These are phyloP conservation scores for Stagonosporopsis tanaceti DNA, from an alignment of 2,329 filamentous ascomycete species.

Conservation along the genomic window DNA sequence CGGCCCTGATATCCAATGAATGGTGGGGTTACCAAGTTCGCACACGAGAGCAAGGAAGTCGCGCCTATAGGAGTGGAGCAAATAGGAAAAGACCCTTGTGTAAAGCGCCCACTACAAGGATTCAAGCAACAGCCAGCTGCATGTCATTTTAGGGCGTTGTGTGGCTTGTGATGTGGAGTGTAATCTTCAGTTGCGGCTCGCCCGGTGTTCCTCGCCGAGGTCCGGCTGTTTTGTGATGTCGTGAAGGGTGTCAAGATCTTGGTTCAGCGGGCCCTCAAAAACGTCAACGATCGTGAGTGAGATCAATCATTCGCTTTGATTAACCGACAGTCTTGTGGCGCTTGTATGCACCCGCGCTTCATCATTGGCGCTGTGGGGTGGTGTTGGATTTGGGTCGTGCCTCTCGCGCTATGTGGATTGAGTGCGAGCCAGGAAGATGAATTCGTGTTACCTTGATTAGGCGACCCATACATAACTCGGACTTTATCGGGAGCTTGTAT, in stretches of 20 bases:
- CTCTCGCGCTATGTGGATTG: conserved; percentile 16
- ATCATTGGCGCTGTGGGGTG: conserved; percentile 14
- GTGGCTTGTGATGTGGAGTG: conserved; percentile 27
- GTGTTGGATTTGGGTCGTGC: conserved; percentile 9
- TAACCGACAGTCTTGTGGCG: not conserved
- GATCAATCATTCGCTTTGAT: not conserved
- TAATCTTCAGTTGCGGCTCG: conserved; percentile 23
- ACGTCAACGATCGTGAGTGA: conserved; percentile 7
- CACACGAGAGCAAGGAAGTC: conserved; percentile 18
- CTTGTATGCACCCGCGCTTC: conserved; percentile 6
- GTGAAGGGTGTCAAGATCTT: conserved; percentile 3
- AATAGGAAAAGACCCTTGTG: conserved; percentile 28
- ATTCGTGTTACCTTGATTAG: conserved; percentile 19
- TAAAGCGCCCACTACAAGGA: conserved; percentile 9
- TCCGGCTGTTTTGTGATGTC: conserved; percentile 14
- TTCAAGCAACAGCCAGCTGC: conserved; percentile 30
- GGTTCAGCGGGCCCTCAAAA: conserved; percentile 13
- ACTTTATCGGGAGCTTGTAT: conserved; percentile 6
- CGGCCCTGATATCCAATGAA: conserved; percentile 3
- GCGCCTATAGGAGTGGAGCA: conserved; percentile 26
- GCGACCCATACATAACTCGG: conserved; percentile 19
- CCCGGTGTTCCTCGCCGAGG: conserved; percentile 27
- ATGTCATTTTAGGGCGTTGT: conserved; percentile 34
- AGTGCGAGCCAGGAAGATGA: not conserved
- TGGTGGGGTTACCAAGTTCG: conserved; percentile 27